phyloP scores from a whole-genome alignment of 2,329 filamentous ascomycete genomes.

The Ophiostoma fasciatum region DNA sequence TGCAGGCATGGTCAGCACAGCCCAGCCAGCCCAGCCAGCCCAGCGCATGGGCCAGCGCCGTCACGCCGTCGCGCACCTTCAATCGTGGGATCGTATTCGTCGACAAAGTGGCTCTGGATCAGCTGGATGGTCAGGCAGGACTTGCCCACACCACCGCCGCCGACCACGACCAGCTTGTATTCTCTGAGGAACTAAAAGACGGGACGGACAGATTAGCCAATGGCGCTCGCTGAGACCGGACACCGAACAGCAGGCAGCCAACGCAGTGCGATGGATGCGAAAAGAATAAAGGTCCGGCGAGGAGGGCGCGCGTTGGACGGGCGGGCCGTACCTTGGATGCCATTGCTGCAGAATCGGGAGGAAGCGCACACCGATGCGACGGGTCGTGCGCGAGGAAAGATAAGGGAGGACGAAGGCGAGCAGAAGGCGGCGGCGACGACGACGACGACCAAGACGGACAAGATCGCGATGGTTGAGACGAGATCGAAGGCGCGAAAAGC shows the following conservation, averaged over 20 bases:
- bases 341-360: constrained; percentile 4
- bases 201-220: too few species aligned
- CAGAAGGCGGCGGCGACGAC: neutral
- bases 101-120: constrained; percentile 92
- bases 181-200: constrained; percentile 60
- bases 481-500: neutral
- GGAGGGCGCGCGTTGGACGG: too few species aligned
- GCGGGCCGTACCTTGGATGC: constrained; percentile 8
- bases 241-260: too few species aligned
- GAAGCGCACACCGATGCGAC: neutral
- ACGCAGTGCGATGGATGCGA: too few species aligned
- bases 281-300: too few species aligned
- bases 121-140: constrained; percentile 97
- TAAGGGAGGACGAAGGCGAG: neutral
- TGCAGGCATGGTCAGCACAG: constrained; percentile 24
- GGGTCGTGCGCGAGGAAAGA: neutral
- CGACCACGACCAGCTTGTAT: constrained; percentile 94
- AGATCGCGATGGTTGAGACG: neutral
- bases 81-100: constrained; percentile 98
- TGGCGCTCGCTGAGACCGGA: too few species aligned
- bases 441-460: too few species aligned
- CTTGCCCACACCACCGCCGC: constrained; percentile 96
- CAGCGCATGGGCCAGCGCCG: too few species aligned
- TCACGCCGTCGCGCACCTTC: too few species aligned
- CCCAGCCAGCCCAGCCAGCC: too few species aligned